These are phyloP conservation scores for Camellia granthamiana DNA, from an alignment of 148 eudicot species.

Conservation along the genomic window DNA sequence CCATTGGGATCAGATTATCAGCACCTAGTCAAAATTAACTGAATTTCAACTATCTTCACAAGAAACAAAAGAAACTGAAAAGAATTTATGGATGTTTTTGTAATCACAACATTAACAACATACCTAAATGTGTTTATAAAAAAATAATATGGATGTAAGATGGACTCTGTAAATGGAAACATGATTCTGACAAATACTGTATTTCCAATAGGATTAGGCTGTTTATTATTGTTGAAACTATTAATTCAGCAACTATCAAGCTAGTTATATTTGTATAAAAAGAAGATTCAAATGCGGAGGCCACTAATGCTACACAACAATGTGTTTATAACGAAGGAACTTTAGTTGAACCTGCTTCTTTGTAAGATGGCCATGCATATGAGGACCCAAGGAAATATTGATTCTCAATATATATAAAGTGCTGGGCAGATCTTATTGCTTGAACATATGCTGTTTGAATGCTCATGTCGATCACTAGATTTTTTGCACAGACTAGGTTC, in stretches of 20 bases:
- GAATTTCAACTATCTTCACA: background rate
- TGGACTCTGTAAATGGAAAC: background rate
- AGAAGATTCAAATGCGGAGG: background rate
- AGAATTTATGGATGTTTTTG: background rate
- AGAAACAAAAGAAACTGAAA: background rate
- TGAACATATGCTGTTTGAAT: constrained; percentile 52
- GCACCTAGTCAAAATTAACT: constrained; percentile 34
- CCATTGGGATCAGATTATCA: constrained; percentile 68
- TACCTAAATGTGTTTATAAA: background rate
- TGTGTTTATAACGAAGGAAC: background rate
- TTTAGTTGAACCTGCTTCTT: constrained; percentile 36
- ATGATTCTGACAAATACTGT: background rate
- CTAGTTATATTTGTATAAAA: background rate
- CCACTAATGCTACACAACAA: constrained; percentile 6
- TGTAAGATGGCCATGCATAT: constrained; percentile 54
- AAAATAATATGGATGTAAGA: background rate
- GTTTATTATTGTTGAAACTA: background rate
- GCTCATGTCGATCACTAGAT: constrained; percentile 48
- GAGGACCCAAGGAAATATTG: constrained; percentile 59
- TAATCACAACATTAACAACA: background rate
- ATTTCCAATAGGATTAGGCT: background rate
- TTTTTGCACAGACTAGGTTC: constrained; percentile 47
- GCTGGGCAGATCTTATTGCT: constrained; percentile 52
- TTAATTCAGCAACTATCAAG: background rate
- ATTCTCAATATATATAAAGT: constrained; percentile 55